Base-by-base conservation (phyloP, 2,329 filamentous ascomycete species). In the Fusarium dimerum region DNA sequence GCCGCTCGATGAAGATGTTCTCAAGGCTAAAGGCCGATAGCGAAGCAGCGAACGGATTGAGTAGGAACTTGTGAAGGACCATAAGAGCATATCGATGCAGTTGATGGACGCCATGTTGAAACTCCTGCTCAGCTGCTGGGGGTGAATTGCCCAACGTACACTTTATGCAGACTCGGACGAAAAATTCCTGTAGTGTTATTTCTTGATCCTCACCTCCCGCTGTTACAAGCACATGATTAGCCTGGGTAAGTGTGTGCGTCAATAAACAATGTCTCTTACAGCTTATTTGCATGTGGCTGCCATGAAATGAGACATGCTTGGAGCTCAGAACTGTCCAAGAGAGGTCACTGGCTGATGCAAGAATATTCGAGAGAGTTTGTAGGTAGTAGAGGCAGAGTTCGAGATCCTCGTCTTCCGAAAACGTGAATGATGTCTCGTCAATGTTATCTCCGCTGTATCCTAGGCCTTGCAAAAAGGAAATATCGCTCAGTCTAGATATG, bases 351-450 rank as follows among this genome's bases (percentile, higher is more conserved):
- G 88, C 51, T 84, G 84, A 86, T 26, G 82, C 78, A 15, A 96
- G 73, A 26, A 95, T 80, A 59, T 90, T 88, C 6, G 85, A 85
- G 2, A 96, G 70, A 2, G 88, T 88, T 47, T 84, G 83, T 17
- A 97, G 73, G 63, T 93, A 88, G 68, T 96, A 95, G 3, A 90
- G 74, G 55, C 86, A 90, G 51, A 92, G 80, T 55, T 89, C 87
- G 8, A 92, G 78, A 59, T 95, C 89, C 56, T 91, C 85, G 7
- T 84, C 78, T 42, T 78, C 75, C 3, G 72, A 74, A 52, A 83
- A 70, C 0, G 52, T 42, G 4, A 55, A 39, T 3, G 55, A 30
- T n/a, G 49, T 30, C 34, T 63, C 46, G 2, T 63, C 54, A 32
- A 43, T n/a, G 45, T 55, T 51, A 34, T 63, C 54, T 17, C 50